These are phyloP conservation scores for Teunomyces tritomae DNA, from an alignment of 805 yeast species.

Conservation along the genomic window DNA sequence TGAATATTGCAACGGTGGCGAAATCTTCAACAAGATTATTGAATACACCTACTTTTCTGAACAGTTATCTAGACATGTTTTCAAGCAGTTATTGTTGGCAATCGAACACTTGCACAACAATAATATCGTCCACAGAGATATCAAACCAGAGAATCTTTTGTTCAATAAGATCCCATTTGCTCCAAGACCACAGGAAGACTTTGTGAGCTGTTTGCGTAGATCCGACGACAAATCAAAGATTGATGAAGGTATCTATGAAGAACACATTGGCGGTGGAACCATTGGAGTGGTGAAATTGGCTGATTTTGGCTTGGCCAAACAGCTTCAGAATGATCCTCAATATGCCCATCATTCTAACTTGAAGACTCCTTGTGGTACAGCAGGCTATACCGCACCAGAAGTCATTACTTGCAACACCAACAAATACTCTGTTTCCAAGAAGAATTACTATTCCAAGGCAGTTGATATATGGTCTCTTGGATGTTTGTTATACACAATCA, in stretches of 20 bases:
- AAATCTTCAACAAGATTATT: slow-evolving; percentile 75
- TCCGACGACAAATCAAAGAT: slow-evolving; percentile 59
- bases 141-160: slow-evolving; percentile 75
- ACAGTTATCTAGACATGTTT: slow-evolving; percentile 68
- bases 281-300: slow-evolving; percentile 65
- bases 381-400: slow-evolving; percentile 75
- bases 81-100: slow-evolving; percentile 68
- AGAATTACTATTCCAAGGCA: slow-evolving; percentile 58
- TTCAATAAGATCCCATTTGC: slow-evolving; percentile 54
- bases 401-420: slow-evolving; percentile 43
- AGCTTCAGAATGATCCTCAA: slow-evolving; percentile 27
- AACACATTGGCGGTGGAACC: slow-evolving; percentile 58
- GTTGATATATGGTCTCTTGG: slow-evolving; percentile 78
- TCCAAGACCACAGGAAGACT: slow-evolving; percentile 36
- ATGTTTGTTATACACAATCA: slow-evolving; percentile 63
- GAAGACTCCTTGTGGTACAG: slow-evolving; percentile 75
- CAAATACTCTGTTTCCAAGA: slow-evolving; percentile 24
- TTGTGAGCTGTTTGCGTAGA: slow-evolving; percentile 32
- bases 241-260: slow-evolving; percentile 59
- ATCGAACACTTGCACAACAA: slow-evolving; percentile 65
- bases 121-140: slow-evolving; percentile 75
- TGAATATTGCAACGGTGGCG: slow-evolving; percentile 76
- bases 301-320: slow-evolving; percentile 69
- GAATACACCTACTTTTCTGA: slow-evolving; percentile 75
- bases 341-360: slow-evolving; percentile 25